Evolutionary conservation across 2,329 filamentous ascomycete species (phyloP).

Genomic region (Sclerotinia glacialis): DNA sequence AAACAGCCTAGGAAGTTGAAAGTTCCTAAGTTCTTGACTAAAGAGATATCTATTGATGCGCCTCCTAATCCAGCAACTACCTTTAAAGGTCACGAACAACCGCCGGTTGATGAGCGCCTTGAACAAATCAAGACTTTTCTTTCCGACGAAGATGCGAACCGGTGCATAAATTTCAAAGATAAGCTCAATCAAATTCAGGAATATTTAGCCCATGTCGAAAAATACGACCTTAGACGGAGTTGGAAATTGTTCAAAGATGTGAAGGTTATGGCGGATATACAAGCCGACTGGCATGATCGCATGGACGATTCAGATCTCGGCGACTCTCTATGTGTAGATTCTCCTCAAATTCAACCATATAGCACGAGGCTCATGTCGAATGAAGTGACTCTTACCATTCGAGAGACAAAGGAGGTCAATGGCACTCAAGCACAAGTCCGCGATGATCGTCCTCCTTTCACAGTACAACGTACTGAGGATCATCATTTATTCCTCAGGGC

Average conservation of each 20-base stretch:
- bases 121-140: conserved; percentile 46
- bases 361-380: conserved; percentile 29
- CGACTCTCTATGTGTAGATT: conserved; percentile 18
- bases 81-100: conserved; percentile 37
- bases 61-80: neutral
- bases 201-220: conserved; percentile 28
- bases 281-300: conserved; percentile 30
- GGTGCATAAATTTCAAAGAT: conserved; percentile 43
- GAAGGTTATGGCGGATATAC: conserved; percentile 30
- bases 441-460: conserved; percentile 32
- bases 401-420: conserved; percentile 22
- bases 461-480: conserved; percentile 26
- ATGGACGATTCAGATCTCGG: conserved; percentile 9
- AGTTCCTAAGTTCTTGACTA: conserved; percentile 13
- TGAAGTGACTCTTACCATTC: conserved; percentile 19
- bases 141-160: conserved; percentile 47
- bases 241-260: conserved; percentile 28
- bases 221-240: conserved; percentile 15
- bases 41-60: neutral
- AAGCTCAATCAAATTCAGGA: conserved; percentile 39
- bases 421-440: conserved; percentile 28
- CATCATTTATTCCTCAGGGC: conserved; percentile 28
- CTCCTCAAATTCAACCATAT: conserved; percentile 21
- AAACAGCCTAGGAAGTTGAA: conserved; percentile 1
- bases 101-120: conserved; percentile 39